A percentile compares a stretch with the other conserved stretches of the same genome.
phyloP scores from a whole-genome alignment of 1,139 yeast species.

The Pichia sp. region DNA sequence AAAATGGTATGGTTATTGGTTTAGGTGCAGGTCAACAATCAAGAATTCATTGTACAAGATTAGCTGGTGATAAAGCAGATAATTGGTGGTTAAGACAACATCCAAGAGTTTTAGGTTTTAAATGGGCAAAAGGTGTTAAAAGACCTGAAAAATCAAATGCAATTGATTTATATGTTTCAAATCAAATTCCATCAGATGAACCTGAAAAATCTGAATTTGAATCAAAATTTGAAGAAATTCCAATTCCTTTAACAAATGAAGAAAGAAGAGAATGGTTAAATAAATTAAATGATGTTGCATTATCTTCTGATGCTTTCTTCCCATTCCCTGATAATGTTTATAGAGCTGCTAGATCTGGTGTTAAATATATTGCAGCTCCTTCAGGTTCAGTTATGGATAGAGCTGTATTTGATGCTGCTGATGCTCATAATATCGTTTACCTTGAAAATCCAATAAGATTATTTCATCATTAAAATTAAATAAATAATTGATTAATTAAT shows the following conservation, averaged over 20 bases:
- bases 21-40: slow-evolving; percentile 99
- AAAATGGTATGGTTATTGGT: slow-evolving; percentile 98
- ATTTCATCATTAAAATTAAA: slow-evolving; percentile 72
- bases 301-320: slow-evolving; percentile 97
- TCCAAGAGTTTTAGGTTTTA: slow-evolving; percentile 83
- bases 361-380: slow-evolving; percentile 92
- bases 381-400: slow-evolving; percentile 97
- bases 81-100: slow-evolving; percentile 99
- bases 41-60: slow-evolving; percentile 96
- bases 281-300: slow-evolving; percentile 77
- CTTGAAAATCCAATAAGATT: slow-evolving; percentile 94
- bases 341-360: slow-evolving; percentile 96
- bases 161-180: slow-evolving; percentile 85
- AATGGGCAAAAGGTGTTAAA: slow-evolving; percentile 98
- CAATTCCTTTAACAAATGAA: slow-evolving; percentile 71
- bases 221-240: slow-evolving; percentile 76
- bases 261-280: slow-evolving; percentile 87
- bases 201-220: slow-evolving; percentile 93
- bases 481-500: background rate
- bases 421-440: slow-evolving; percentile 77
- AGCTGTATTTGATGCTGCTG: slow-evolving; percentile 94
- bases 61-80: slow-evolving; percentile 98
- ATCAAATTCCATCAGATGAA: slow-evolving; percentile 84
- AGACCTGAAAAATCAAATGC: slow-evolving; percentile 99
- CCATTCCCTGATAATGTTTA: slow-evolving; percentile 99